phyloP scores from a whole-genome alignment of 129 eudicot genomes.

The Mikania micrantha region DNA sequence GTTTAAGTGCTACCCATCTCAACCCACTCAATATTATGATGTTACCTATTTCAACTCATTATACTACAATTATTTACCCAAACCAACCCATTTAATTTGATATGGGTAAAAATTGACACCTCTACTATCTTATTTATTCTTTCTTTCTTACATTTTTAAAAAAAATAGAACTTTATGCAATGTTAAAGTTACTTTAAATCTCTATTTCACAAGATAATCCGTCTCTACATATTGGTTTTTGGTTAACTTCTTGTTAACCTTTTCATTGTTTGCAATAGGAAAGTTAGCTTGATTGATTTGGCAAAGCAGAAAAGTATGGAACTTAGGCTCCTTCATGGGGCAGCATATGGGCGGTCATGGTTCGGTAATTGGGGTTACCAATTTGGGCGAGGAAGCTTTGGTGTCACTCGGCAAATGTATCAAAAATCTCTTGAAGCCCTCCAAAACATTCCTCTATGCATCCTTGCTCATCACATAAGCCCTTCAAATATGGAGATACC shows the following conservation, averaged over 20 bases:
- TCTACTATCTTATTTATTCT: no score
- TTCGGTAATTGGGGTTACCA: constrained; percentile 85
- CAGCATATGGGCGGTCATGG: constrained; percentile 85
- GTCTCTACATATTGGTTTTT: not conserved
- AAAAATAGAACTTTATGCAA: no score
- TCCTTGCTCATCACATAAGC: constrained; percentile 55
- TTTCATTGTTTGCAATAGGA: constrained; percentile 37
- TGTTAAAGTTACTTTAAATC: no score
- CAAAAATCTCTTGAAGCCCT: constrained; percentile 69
- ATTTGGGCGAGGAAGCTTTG: constrained; percentile 85
- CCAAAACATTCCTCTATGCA: constrained; percentile 58
- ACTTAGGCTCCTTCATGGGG: constrained; percentile 69
- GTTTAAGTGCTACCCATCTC: no score
- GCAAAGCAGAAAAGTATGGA: constrained; percentile 80
- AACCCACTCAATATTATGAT: no score
- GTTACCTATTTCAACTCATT: no score
- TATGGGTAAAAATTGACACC: no score
- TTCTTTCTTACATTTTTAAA: no score
- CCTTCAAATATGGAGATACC: constrained; percentile 43
- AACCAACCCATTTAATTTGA: no score
- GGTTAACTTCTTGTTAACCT: not conserved
- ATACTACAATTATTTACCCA: no score
- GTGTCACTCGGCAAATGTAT: constrained; percentile 60
- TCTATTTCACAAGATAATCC: no score
- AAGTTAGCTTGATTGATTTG: constrained; percentile 74